These are phyloP conservation scores for Sarocladium kiliense DNA, from an alignment of 2,329 filamentous ascomycete species.

Conservation along the genomic window DNA sequence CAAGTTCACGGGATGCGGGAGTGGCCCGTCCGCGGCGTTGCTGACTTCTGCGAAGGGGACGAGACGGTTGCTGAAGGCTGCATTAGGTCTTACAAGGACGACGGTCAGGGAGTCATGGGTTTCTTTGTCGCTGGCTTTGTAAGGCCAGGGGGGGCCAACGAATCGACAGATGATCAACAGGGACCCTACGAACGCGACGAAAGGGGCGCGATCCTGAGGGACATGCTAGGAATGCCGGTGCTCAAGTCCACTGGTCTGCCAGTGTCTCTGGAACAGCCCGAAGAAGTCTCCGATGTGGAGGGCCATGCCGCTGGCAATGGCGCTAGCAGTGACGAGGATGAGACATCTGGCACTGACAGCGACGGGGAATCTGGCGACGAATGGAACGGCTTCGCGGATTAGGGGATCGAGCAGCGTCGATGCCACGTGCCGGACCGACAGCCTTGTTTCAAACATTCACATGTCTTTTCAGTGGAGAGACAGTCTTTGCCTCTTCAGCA, in stretches of 20 bases:
- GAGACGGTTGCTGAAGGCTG: conserved; percentile 63
- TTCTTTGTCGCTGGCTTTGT: conserved; percentile 94
- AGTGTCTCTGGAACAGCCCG: conserved; percentile 14
- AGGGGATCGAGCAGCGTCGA: not conserved
- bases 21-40: conserved; percentile 66
- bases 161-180: conserved; percentile 22
- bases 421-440: not conserved
- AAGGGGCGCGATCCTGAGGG: conserved; percentile 44
- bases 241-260: conserved; percentile 28
- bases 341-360: not conserved
- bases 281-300: conserved; percentile 20
- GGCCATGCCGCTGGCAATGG: conserved; percentile 17
- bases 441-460: not conserved
- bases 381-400: conserved; percentile 29
- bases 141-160: conserved; percentile 15
- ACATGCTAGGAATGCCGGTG: conserved; percentile 31
- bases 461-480: not conserved
- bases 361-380: conserved; percentile 19
- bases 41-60: conserved; percentile 43
- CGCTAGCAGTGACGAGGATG: conserved; percentile 13
- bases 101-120: conserved; percentile 81
- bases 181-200: conserved; percentile 51
- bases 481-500: not conserved
- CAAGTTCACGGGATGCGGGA: conserved; percentile 71
- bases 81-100: conserved; percentile 75